These are phyloP conservation scores for Globisporangium recalcitrans DNA, from an alignment of 352 stramenopile species.

Conservation along the genomic window DNA sequence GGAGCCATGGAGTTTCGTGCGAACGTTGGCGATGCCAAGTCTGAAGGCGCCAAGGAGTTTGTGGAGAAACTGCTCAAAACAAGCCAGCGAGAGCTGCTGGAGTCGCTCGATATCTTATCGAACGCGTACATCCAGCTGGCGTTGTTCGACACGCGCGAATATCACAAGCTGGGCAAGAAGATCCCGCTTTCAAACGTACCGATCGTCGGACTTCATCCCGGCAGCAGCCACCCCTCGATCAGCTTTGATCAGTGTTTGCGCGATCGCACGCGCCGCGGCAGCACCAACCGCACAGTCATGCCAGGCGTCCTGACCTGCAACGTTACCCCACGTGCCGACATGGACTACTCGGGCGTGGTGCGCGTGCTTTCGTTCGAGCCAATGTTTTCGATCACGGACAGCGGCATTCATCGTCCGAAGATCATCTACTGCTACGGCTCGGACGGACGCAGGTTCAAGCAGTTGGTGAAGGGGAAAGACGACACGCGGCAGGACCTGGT, in stretches of 20 bases:
- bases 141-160: conserved; percentile 73
- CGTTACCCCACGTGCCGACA: conserved; percentile 57
- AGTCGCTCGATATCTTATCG: conserved; percentile 69
- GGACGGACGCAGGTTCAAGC: conserved; percentile 90
- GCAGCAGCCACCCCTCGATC: conserved; percentile 17
- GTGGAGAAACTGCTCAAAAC: conserved; percentile 54
- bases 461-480: conserved; percentile 95
- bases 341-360: conserved; percentile 80
- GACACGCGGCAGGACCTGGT: conserved; percentile 86
- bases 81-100: conserved; percentile 49
- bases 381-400: conserved; percentile 92
- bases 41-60: conserved; percentile 55
- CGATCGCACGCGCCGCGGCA: conserved; percentile 32
- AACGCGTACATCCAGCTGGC: conserved; percentile 78
- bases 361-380: conserved; percentile 88
- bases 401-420: conserved; percentile 94
- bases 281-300: conserved; percentile 43
- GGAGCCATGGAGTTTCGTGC: conserved; percentile 67
- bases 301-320: conserved; percentile 73
- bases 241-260: conserved; percentile 76
- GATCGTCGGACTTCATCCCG: conserved; percentile 31
- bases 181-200: conserved; percentile 62
- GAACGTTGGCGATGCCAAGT: conserved; percentile 79
- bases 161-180: conserved; percentile 67
- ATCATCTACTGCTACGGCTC: conserved; percentile 96